A percentile compares a stretch with the other conserved stretches of the same genome.
These are phyloP conservation scores for Phragmites australis DNA, from an alignment of 176 grass and related monocot species.

Conservation along the genomic window DNA sequence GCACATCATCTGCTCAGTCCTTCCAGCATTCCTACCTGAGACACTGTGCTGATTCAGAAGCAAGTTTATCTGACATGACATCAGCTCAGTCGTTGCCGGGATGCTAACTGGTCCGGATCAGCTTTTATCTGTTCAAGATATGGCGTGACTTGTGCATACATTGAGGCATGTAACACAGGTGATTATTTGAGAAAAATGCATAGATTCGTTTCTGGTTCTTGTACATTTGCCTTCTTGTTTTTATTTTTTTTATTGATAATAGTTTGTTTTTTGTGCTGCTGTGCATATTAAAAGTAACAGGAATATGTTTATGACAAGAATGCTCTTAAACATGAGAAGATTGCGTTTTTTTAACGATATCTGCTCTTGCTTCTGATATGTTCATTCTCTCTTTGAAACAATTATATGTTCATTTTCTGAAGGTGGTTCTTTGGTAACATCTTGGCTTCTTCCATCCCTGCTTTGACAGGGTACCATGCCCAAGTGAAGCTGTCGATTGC, in stretches of 20 bases:
- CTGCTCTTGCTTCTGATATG: too few relatives aligned
- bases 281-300: conserved; percentile 32
- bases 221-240: background rate
- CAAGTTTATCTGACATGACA: conserved; percentile 67
- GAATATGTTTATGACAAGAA: background rate
- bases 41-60: conserved; percentile 59
- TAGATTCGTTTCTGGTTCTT: conserved; percentile 2
- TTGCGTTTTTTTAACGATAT: background rate
- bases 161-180: conserved; percentile 25
- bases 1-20: conserved; percentile 55
- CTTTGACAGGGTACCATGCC: too few relatives aligned
- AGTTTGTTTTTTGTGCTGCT: background rate
- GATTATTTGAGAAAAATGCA: conserved; percentile 18
- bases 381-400: too few relatives aligned
- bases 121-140: background rate
- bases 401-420: too few relatives aligned
- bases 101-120: conserved; percentile 48
- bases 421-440: too few relatives aligned
- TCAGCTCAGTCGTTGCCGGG: conserved; percentile 73
- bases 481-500: too few relatives aligned
- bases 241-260: background rate
- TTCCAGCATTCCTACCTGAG: conserved; percentile 74
- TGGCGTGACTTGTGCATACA: conserved; percentile 18
- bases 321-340: background rate
- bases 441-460: too few relatives aligned